Evolutionary conservation across 495 filamentous ascomycete genomes (phyloP), one percentile per base, ranked within the genome.

Genomic region (Lentithecium fluviatile): DNA sequence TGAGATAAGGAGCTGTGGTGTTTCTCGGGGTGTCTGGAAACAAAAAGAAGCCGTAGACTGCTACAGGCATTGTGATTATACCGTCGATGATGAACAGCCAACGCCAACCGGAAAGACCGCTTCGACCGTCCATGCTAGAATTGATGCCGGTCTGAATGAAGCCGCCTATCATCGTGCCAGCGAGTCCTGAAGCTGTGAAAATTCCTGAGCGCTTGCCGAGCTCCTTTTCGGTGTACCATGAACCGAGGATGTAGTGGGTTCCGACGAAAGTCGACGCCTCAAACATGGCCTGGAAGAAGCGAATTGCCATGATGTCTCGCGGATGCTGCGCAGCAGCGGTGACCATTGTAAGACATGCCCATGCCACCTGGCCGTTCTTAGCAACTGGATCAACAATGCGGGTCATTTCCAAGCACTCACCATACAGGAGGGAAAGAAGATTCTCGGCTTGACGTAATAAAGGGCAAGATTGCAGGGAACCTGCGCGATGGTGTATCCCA

Each of bases 191-290:
- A 0, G 71, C 69, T 0, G 71, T 74, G 70, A 78, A 79, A 34
- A 77, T 72, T 0, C 71, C 74, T 19, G 73, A 81, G 2, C 86
- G 77, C 66, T 87, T 89, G 1, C 82, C 84, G 1, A 87, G 74
- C 70, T 89, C 86, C 34, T 74, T 73, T 56, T 81, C 77, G 2
- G 79, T 86, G 60, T 89, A 89, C 85, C 85, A 89, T 0, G 79
- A 79, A 1, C 85, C 84, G 1, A 88, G 73, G 65, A 89, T 81
- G 62, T 85, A 87, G 37, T 85, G 83, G 0, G 80, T 85, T 15
- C 86, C 84, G 6, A 82, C 79, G 46, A 86, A 88, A 10, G 80
- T 84, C 52, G 73, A 80, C 0, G 81, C 73, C 69, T 88, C 85
- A 34, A 77, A 76, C 10, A 86, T 67, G n/a, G 82, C 85, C 65